These are phyloP conservation scores for Luvunga scandens DNA, from an alignment of 345 rosid genomes.

Conservation along the genomic window DNA sequence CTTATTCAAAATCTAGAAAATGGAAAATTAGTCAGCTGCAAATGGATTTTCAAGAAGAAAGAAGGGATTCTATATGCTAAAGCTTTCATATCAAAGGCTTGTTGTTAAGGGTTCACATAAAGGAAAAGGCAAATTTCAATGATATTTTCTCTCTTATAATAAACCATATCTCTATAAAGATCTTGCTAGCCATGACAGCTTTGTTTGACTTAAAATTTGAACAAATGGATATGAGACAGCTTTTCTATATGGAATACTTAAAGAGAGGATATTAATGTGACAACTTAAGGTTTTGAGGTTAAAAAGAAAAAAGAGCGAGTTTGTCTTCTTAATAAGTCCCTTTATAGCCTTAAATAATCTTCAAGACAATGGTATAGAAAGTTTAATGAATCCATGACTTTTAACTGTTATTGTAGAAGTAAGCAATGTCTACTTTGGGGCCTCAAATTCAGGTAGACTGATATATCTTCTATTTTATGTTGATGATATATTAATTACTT, in stretches of 20 bases:
- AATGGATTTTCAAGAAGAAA: neutral
- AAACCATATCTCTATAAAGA: neutral
- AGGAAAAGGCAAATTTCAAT: neutral
- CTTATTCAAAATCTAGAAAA: neutral
- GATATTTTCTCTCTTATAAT: neutral
- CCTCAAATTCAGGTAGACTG: too few species aligned
- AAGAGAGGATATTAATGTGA: neutral
- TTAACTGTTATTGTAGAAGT: neutral
- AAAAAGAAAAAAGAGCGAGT: fast-evolving
- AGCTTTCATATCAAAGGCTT: neutral
- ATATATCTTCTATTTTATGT: too few species aligned
- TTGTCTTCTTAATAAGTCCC: neutral
- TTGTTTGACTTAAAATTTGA: neutral
- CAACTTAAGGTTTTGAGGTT: neutral
- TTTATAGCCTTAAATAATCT: neutral
- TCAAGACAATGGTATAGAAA: neutral
- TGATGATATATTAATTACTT: neutral
- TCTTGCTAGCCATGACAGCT: neutral
- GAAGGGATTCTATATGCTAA: fast-evolving
- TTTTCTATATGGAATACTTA: fast-evolving
- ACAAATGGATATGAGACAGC: neutral
- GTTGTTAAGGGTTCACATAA: neutral
- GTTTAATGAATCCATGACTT: neutral
- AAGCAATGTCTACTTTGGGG: neutral
- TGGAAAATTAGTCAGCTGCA: neutral